These are phyloP conservation scores for Tarenaya hassleriana DNA, from an alignment of 345 rosid genomes.

Conservation along the genomic window DNA sequence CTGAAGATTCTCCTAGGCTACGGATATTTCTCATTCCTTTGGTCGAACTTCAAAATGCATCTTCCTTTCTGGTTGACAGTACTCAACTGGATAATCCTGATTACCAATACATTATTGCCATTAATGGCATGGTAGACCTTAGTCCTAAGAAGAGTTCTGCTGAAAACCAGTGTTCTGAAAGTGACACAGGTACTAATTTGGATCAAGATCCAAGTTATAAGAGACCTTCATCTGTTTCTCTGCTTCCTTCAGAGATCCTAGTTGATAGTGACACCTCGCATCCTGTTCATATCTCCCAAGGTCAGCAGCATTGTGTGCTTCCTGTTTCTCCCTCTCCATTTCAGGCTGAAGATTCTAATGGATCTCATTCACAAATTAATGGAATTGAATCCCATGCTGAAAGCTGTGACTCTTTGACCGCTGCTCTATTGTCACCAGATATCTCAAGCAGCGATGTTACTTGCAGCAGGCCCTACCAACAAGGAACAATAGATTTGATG, in stretches of 20 bases:
- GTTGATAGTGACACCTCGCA: slow-evolving; percentile 21
- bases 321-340: slow-evolving; percentile 31
- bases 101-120: slow-evolving; percentile 38
- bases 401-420: slow-evolving; percentile 31
- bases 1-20: slow-evolving; percentile 37
- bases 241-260: slow-evolving; percentile 26
- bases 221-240: slow-evolving; percentile 16
- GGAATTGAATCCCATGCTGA: slow-evolving; percentile 30
- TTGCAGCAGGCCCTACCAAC: slow-evolving; percentile 14
- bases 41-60: slow-evolving; percentile 29
- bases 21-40: slow-evolving; percentile 44
- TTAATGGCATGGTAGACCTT: slow-evolving; percentile 38
- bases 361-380: slow-evolving; percentile 16
- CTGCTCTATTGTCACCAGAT: slow-evolving; percentile 26
- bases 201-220: slow-evolving; percentile 25
- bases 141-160: slow-evolving; percentile 26
- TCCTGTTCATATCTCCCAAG: slow-evolving; percentile 20
- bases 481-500: slow-evolving; percentile 6
- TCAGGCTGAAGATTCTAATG: slow-evolving; percentile 29
- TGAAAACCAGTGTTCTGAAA: slow-evolving; percentile 16
- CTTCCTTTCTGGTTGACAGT: slow-evolving; percentile 31
- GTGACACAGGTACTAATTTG: slow-evolving; percentile 20
- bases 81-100: slow-evolving; percentile 25
- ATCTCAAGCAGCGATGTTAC: slow-evolving; percentile 17
- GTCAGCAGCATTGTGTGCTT: slow-evolving; percentile 18